A percentile compares a stretch with the other conserved stretches of the same genome.
Conservation (phyloP, 2,329 filamentous ascomycete genomes). For the Chrysosporium keratinophilum region DNA sequence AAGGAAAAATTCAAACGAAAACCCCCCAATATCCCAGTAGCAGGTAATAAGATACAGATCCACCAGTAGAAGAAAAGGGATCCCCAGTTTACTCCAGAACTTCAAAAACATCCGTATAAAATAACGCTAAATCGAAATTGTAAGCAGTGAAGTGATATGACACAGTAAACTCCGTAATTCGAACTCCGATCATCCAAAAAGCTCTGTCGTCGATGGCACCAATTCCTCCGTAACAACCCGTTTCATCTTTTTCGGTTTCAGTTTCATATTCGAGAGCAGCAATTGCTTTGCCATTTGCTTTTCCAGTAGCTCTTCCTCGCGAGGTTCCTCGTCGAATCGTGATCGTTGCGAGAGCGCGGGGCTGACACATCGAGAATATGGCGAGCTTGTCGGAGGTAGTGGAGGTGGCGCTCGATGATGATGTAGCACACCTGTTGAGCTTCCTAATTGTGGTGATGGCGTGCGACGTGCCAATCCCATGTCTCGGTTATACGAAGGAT, state of each 20-base stretch:
- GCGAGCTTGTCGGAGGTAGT: neutral
- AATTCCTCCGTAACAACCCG: constrained; percentile 14
- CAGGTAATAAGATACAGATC: neutral
- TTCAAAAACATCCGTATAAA: neutral
- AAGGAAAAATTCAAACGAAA: neutral
- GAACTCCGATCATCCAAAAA: constrained; percentile 15
- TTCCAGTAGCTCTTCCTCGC: neutral
- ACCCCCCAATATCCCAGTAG: neutral
- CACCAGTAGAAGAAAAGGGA: neutral
- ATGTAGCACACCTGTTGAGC: neutral
- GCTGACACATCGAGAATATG: neutral
- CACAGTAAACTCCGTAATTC: neutral
- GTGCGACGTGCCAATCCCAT: neutral
- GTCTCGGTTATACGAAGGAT: constrained; percentile 14
- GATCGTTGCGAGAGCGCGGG: neutral
- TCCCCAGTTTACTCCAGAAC: neutral
- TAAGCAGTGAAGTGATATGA: neutral
- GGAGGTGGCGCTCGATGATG: too few relatives aligned
- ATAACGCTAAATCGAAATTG: neutral
- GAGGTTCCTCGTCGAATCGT: neutral
- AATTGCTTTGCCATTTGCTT: neutral
- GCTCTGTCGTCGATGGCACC: constrained; percentile 14
- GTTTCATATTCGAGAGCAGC: neutral
- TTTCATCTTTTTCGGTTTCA: constrained; percentile 6
- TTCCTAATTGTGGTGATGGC: neutral